A percentile compares a stretch with the other conserved stretches of the same genome.
Conservation (phyloP, 208 protist genomes). For the Tritrichomonas foetus region DNA sequence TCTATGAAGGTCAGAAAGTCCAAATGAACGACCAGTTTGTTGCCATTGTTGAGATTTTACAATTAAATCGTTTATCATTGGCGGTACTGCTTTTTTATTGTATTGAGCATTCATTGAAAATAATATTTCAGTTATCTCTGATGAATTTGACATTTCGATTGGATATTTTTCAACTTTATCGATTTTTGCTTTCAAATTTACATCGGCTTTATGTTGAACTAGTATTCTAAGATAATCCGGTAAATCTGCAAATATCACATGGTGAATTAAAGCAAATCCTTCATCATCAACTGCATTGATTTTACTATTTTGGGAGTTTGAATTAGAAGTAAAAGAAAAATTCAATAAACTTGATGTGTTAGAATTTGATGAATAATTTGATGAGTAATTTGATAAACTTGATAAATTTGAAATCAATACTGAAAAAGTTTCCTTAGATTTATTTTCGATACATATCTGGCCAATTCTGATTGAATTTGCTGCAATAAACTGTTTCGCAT, state of each 20-base stretch:
- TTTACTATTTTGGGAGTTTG: too few species aligned
- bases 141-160: not conserved
- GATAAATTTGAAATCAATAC: not conserved
- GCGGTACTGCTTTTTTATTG: not conserved
- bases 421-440: not conserved
- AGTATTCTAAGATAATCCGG: not conserved
- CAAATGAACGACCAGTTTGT: not conserved
- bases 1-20: not conserved
- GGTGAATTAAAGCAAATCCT: not conserved
- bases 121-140: slow-evolving; percentile 1
- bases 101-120: not conserved
- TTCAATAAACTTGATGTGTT: too few species aligned
- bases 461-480: not conserved
- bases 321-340: too few species aligned
- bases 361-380: too few species aligned
- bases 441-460: not conserved
- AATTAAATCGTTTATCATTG: too few species aligned
- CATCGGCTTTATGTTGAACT: not conserved
- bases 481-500: not conserved
- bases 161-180: not conserved
- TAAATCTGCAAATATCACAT: not conserved
- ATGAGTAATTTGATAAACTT: too few species aligned
- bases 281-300: not conserved
- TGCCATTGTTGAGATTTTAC: too few species aligned
- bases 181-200: not conserved